Base-by-base conservation (phyloP, 495 filamentous ascomycete species). In the Hypoxylon perforatum region DNA sequence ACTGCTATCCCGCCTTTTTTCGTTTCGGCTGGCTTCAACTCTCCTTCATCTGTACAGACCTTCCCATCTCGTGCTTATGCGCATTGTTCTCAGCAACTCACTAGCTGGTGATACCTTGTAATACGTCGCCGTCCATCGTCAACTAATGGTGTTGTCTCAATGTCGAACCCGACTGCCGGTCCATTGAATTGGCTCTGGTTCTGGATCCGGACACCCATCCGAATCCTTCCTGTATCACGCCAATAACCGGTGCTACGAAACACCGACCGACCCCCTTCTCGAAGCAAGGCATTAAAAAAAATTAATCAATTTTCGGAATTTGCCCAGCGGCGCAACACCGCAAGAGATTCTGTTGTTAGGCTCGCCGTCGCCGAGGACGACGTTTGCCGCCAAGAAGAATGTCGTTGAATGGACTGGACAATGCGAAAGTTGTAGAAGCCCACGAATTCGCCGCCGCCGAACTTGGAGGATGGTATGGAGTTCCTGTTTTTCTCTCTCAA, bases 371-470 rank as follows among this genome's bases (percentile, higher is more conserved):
- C 50, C 45, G 36, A 59, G 30, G 60, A 51, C 60, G 55, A 60
- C 57, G 49, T 71, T 71, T 69, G 48, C 25, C 7, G 25, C n/a
- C 39, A 42, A 63, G 64, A 61, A 78, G 69, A 54, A 99, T 99
- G 95, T 98, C 95, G 84, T 84, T 99, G 79, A 97, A 98, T 90
- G 95, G 95, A 66, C 83, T 99, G 82, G 95, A 98, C 81, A 85
- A 87, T 82, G 81, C 86, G 69, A 84, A 85, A 66, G 83, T 99
- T 73, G 84, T 87, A 76, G 93, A 94, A 77, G 93, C 94, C 67
- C 90, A 96, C 80, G 91, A 93, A 67, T 79, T 84, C 67, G 90
- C 93, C 47, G 81, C 90, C 61, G 84, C 83, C 36, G 96, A 99
- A 74, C 88, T 91, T 38, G 95, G 94, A 77, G 94, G 93, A 90